These are phyloP conservation scores for Eimeria tenella DNA, from an alignment of 169 alveolate genomes.

Conservation along the genomic window DNA sequence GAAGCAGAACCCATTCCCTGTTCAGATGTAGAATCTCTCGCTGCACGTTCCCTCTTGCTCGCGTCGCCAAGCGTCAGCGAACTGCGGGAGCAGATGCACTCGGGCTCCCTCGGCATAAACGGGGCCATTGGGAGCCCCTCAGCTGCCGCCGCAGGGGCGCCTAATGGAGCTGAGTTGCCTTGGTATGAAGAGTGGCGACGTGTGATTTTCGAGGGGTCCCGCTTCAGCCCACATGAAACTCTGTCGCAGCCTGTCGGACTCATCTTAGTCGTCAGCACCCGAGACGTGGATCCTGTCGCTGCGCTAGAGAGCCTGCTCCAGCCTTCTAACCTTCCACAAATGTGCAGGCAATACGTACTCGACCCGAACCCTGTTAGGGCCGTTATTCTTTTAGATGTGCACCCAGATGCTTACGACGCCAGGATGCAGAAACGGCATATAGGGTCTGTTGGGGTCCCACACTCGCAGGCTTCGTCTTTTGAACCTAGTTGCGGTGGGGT, in stretches of 20 bases:
- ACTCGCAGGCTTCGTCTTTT: too few relatives aligned
- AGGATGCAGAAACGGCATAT: not conserved
- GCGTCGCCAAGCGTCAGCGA: conserved; percentile 15
- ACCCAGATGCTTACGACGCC: conserved; percentile 45
- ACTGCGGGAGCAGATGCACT: not conserved
- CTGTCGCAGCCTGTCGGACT: conserved; percentile 66
- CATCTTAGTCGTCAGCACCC: conserved; percentile 15
- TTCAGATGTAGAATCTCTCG: conserved; percentile 45
- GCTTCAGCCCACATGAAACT: conserved; percentile 39
- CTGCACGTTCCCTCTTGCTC: conserved; percentile 45
- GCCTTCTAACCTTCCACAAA: not conserved
- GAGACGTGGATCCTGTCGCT: conserved; percentile 40
- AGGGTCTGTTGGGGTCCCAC: too few relatives aligned
- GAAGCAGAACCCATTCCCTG: conserved; percentile 61
- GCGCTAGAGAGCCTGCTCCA: conserved; percentile 54
- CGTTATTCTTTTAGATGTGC: conserved; percentile 36
- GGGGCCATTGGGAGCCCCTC: not conserved
- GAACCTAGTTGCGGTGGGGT: too few relatives aligned
- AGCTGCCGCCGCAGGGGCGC: conserved; percentile 29
- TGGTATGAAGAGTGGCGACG: conserved; percentile 60
- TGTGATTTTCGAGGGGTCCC: conserved; percentile 24
- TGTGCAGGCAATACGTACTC: conserved; percentile 47
- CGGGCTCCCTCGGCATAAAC: not conserved
- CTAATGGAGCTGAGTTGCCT: conserved; percentile 19
- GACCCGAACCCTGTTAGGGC: conserved; percentile 59